Percentiles rank a stretch among this genome's conserved stretches.
These are phyloP conservation scores for Cryptococcus sp. DNA, from an alignment of 1,284 basidiomycete species.

Conservation along the genomic window DNA sequence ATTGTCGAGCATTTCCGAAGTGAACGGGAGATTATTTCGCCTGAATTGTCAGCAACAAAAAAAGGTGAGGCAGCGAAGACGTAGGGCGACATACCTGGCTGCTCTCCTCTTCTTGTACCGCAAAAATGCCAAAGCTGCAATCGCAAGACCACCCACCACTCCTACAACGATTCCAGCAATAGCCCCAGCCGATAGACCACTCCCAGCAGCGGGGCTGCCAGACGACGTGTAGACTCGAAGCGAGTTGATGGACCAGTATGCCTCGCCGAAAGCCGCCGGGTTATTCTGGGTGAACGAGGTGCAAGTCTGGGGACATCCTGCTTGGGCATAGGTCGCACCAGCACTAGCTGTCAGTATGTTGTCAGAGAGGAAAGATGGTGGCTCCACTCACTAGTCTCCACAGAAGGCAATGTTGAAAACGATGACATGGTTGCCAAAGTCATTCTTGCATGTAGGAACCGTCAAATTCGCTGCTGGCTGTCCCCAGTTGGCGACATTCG, in stretches of 20 bases:
- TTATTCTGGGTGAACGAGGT: slow-evolving; percentile 51
- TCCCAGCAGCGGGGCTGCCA: slow-evolving; percentile 18
- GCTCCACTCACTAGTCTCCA: slow-evolving; percentile 45
- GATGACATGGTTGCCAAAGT: slow-evolving; percentile 40
- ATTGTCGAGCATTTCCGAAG: neutral
- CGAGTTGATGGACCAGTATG: slow-evolving; percentile 61
- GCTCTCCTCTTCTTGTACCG: slow-evolving; percentile 8
- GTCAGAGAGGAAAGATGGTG: slow-evolving; percentile 2
- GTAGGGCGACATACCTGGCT: slow-evolving; percentile 8
- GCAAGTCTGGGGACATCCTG: slow-evolving; percentile 35
- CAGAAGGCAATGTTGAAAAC: slow-evolving; percentile 45
- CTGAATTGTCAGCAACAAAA: too few species aligned
- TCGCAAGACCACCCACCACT: slow-evolving; percentile 11
- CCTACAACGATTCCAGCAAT: slow-evolving; percentile 33
- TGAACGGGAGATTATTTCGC: neutral
- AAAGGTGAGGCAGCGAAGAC: too few species aligned
- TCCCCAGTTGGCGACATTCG: slow-evolving; percentile 30
- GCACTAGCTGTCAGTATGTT: slow-evolving; percentile 15
- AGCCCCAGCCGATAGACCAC: slow-evolving; percentile 16
- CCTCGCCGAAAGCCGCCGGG: slow-evolving; percentile 54
- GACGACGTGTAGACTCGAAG: slow-evolving; percentile 53
- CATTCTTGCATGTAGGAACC: slow-evolving; percentile 27
- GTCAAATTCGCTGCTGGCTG: slow-evolving; percentile 35
- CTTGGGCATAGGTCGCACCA: slow-evolving; percentile 23
- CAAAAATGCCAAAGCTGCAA: slow-evolving; percentile 11